These are phyloP conservation scores for Kluyveromyces wickerhamii DNA, from an alignment of 805 yeast genomes.

Conservation along the genomic window DNA sequence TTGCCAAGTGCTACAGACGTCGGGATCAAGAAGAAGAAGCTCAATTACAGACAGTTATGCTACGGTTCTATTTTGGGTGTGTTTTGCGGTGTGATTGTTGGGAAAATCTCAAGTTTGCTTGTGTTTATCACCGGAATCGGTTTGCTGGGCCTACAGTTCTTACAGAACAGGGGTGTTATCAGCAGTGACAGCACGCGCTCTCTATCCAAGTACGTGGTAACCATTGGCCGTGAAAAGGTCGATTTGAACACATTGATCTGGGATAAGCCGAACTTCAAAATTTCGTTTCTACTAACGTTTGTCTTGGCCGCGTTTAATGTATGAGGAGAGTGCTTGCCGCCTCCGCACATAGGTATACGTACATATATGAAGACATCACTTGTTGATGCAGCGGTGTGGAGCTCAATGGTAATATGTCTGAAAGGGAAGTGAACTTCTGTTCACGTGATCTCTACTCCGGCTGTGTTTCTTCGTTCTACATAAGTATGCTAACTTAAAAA, in stretches of 20 bases:
- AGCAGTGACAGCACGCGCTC: slow-evolving; percentile 14
- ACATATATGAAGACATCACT: too few relatives aligned
- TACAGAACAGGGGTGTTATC: slow-evolving; percentile 19
- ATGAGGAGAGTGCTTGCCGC: too few relatives aligned
- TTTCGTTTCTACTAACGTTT: slow-evolving; percentile 20
- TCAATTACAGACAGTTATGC: slow-evolving; percentile 22
- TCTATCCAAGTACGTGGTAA: slow-evolving; percentile 14
- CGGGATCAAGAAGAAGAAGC: slow-evolving; percentile 10
- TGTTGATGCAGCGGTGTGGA: too few relatives aligned
- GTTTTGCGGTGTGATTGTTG: slow-evolving; percentile 20
- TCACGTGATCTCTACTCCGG: too few relatives aligned
- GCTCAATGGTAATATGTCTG: too few relatives aligned
- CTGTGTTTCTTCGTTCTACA: too few relatives aligned
- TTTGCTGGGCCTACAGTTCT: slow-evolving; percentile 19
- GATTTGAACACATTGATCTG: slow-evolving; percentile 16
- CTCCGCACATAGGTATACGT: too few relatives aligned
- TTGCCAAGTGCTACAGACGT: slow-evolving; percentile 9
- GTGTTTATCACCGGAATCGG: slow-evolving; percentile 18
- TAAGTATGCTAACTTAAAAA: too few relatives aligned
- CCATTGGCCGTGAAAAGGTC: slow-evolving; percentile 16
- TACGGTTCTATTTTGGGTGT: slow-evolving; percentile 25
- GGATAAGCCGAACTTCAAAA: slow-evolving; percentile 20
- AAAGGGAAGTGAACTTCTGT: too few relatives aligned
- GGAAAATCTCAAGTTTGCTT: slow-evolving; percentile 20
- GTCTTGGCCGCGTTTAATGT: slow-evolving; percentile 22